Evolutionary conservation across 192 early-diverging fungal species (phyloP), one percentile per base, ranked within the genome.

Genomic region (Powellomyces hirtus): DNA sequence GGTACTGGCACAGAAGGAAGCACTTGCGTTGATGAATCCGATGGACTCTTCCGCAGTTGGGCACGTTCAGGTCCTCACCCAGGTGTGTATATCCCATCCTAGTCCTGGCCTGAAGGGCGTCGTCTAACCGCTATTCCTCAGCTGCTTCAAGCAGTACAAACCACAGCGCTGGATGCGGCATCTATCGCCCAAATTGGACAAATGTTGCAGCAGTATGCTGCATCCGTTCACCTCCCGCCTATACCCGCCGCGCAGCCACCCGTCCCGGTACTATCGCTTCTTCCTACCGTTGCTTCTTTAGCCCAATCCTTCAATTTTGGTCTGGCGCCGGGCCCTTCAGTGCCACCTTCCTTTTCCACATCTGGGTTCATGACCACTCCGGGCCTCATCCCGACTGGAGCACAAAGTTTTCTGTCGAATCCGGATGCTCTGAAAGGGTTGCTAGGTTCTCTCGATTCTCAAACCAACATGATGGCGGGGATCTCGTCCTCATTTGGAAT

Each of bases 141-240:
- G 83, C 51, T 84, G 11, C 65, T 76, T 44, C 61, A 70, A 40
- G 73, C 76, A 7, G 72, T 84, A 24, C 71, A 81, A 71, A 77
- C 70, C 16, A 81, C 83, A 4, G 55, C 68, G 14, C 49, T 73
- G 4, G 62, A 66, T 29, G 18, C 53, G 16, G 50, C 72, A 20
- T 80, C 80, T 18, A 66, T 74, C 4, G 76, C 72, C 24, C 76
- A 80, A 37, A 77, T 81, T 11, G 71, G 71, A 18, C 74, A 78
- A 60, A 72, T 75, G 75, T 69, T 81, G 1, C 76, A 77, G 55
- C 75, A 81, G 24, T 62, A 79, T 24, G 63, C 78, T 29, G 46
- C 46, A 2, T n/a, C n/a, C n/a, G n/a, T n/a, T n/a, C 46, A 49
- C 5, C n/a, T 24, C 16, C 11, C 35, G 4, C 59, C 40, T 18